Conservation (phyloP, 2,329 filamentous ascomycete species). For the Dothideomycetidae sp. region DNA sequence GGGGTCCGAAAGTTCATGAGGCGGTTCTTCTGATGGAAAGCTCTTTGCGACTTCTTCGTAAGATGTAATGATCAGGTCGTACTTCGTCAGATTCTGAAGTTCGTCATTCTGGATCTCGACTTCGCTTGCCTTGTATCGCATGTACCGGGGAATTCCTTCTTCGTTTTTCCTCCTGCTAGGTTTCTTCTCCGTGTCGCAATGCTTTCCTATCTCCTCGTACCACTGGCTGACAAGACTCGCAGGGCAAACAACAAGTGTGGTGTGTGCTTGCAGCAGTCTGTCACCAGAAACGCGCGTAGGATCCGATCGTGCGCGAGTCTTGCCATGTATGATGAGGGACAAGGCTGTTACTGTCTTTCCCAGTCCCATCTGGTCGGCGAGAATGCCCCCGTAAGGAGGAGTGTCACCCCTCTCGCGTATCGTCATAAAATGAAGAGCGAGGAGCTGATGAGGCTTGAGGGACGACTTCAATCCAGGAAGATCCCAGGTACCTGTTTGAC, state of each 20-base stretch:
- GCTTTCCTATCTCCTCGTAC: conserved; percentile 18
- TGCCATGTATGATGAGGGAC: conserved; percentile 32
- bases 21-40: conserved; percentile 29
- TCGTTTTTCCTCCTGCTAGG: conserved; percentile 3
- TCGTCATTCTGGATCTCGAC: neutral
- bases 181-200: conserved; percentile 8
- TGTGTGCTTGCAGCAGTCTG: conserved; percentile 6
- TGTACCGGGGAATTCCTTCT: conserved; percentile 37
- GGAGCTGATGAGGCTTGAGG: conserved; percentile 38
- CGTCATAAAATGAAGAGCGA: conserved; percentile 41
- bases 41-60: conserved; percentile 29
- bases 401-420: conserved; percentile 30
- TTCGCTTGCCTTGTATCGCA: conserved; percentile 27
- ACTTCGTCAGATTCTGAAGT: conserved; percentile 38
- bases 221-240: conserved; percentile 29
- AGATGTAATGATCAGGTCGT: conserved; percentile 27
- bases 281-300: conserved; percentile 13
- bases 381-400: conserved; percentile 23
- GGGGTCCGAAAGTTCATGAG: conserved; percentile 23
- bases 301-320: conserved; percentile 6
- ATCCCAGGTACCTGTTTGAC: conserved; percentile 26
- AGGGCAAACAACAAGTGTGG: conserved; percentile 31
- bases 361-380: conserved; percentile 30
- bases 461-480: conserved; percentile 35
- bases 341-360: conserved; percentile 29